Evolutionary conservation across 1,284 basidiomycete genomes (phyloP).

Genomic region (Schizopora paradoxa): DNA sequence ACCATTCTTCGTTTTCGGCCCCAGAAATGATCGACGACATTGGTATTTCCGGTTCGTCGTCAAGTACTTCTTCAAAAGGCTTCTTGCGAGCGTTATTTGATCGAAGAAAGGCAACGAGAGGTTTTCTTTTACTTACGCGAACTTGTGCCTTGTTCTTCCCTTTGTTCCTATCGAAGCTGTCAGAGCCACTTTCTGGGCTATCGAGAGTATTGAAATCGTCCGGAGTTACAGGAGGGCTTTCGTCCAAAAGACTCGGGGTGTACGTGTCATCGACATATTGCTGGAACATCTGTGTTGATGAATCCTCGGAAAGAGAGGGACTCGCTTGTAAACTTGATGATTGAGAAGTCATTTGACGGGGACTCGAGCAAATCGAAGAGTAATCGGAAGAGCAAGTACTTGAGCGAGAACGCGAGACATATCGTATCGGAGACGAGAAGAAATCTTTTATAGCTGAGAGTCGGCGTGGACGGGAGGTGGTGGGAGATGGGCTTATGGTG

Average conservation of each 20-base stretch:
- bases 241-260: too few species aligned
- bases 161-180: slow-evolving; percentile 7
- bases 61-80: slow-evolving; percentile 23
- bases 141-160: slow-evolving; percentile 14
- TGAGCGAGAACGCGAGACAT: slow-evolving; percentile 7
- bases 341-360: neutral
- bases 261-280: slow-evolving; percentile 8
- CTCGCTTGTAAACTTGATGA: slow-evolving; percentile 3
- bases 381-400: slow-evolving; percentile 3
- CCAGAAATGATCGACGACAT: slow-evolving; percentile 19
- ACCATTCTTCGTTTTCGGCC: slow-evolving; percentile 35
- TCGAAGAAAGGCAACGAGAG: neutral
- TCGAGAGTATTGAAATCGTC: too few species aligned
- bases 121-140: slow-evolving; percentile 5
- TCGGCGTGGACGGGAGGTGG: neutral
- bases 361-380: slow-evolving; percentile 5
- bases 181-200: too few species aligned
- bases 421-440: slow-evolving; percentile 5
- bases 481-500: neutral
- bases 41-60: slow-evolving; percentile 12
- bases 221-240: too few species aligned
- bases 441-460: neutral
- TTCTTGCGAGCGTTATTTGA: neutral
- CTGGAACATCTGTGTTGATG: slow-evolving; percentile 3
- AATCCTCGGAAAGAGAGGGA: neutral